A percentile compares a stretch with the other conserved stretches of the same genome.
Evolutionary conservation across 495 filamentous ascomycete genomes (phyloP).

Genomic region (Xylaria sp.): DNA sequence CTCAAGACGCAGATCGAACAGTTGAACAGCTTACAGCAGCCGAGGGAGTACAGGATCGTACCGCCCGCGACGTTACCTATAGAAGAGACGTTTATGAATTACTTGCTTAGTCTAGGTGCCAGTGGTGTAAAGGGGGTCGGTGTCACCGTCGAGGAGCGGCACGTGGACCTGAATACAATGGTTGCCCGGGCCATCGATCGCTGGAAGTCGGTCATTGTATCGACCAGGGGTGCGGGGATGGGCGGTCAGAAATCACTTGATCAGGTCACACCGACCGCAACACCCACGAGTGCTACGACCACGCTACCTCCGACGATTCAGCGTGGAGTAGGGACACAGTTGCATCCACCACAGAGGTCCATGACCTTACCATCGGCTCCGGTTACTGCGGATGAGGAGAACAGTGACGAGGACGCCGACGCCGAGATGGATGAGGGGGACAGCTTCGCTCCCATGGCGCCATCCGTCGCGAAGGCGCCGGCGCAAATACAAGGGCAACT

Average conservation of each 20-base stretch:
- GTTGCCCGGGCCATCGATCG: constrained; percentile 56
- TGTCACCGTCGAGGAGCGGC: constrained; percentile 49
- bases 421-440: constrained; percentile 52
- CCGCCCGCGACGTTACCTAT: constrained; percentile 69
- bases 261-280: constrained; percentile 29
- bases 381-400: constrained; percentile 41
- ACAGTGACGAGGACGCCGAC: constrained; percentile 50
- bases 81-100: constrained; percentile 47
- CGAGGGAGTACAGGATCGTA: constrained; percentile 72
- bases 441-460: constrained; percentile 39
- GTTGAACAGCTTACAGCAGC: constrained; percentile 70
- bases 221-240: constrained; percentile 46
- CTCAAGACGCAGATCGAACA: constrained; percentile 73
- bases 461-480: constrained; percentile 31
- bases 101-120: constrained; percentile 43
- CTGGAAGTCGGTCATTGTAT: constrained; percentile 60
- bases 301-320: constrained; percentile 21
- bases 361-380: constrained; percentile 24
- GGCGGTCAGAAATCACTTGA: constrained; percentile 45
- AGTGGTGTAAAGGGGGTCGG: constrained; percentile 43
- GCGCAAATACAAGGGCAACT: constrained; percentile 36
- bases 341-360: constrained; percentile 30
- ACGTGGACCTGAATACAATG: constrained; percentile 53
- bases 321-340: constrained; percentile 26
- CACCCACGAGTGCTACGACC: constrained; percentile 26